A percentile compares a stretch with the other conserved stretches of the same genome.
phyloP scores from a whole-genome alignment of 805 yeast genomes.

The Candida odintsovae region DNA sequence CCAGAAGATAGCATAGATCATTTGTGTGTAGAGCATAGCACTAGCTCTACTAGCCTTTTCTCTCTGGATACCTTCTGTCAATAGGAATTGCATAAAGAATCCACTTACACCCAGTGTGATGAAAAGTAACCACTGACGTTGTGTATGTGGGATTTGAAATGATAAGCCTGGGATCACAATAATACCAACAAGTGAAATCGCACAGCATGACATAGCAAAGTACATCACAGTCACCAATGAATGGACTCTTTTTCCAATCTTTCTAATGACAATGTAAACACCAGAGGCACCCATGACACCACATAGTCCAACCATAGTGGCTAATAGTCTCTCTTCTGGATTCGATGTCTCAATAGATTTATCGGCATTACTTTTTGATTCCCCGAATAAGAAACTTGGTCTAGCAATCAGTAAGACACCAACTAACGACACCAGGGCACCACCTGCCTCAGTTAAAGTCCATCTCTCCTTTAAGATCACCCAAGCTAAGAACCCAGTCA shows the following conservation, averaged over 20 bases:
- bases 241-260: constrained; percentile 74
- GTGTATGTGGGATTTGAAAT: constrained; percentile 56
- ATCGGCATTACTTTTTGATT: constrained; percentile 21
- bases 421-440: constrained; percentile 58
- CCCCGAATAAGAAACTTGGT: constrained; percentile 68
- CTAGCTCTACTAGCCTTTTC: constrained; percentile 76
- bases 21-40: constrained; percentile 67
- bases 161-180: constrained; percentile 50
- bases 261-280: constrained; percentile 66
- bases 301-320: constrained; percentile 54
- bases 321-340: constrained; percentile 51
- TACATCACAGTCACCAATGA: constrained; percentile 75
- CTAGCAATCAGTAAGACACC: constrained; percentile 82
- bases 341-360: constrained; percentile 45
- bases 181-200: constrained; percentile 50
- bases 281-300: constrained; percentile 68
- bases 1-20: constrained; percentile 74
- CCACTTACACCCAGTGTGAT: constrained; percentile 66
- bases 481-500: constrained; percentile 73
- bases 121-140: constrained; percentile 62
- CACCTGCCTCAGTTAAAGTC: constrained; percentile 59
- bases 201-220: constrained; percentile 56
- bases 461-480: constrained; percentile 59
- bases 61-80: constrained; percentile 79
- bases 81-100: constrained; percentile 70